Base-by-base conservation (phyloP, 2,329 filamentous ascomycete species). In the Pyrenochaeta sp. region DNA sequence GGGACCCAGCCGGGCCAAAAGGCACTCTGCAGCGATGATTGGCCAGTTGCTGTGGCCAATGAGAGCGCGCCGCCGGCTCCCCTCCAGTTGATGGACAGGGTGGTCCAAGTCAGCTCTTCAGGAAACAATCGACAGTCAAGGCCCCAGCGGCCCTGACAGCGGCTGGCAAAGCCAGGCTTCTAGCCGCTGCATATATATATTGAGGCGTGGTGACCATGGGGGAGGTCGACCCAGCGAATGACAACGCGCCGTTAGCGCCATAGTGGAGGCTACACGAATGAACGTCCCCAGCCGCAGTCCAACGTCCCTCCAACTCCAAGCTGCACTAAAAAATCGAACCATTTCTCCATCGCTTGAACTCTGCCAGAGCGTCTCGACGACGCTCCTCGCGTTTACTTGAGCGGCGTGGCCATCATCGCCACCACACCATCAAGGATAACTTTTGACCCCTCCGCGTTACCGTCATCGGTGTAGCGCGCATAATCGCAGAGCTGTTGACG, bases 401-500 rank as follows among this genome's bases (percentile, higher is more conserved):
- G 47, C 58, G 34, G 41, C 41, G 51, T 43, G 30, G 48, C 8
- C 37, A 45, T 45, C 46, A 23, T 54, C 42, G 53, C 61, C 51
- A 59, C 58, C 31, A 42, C 29, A 22, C 24, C 26, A 35, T 24
- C 36, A 45, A 46, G 26, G 41, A 45, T 21, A 35, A 28, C 35
- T 32, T 32, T 35, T 13, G 37, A 35, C 22, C 43, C 22, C 24
- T 44, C 26, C 34, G 38, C 40, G 28, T 30, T 44, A 28, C 32
- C 31, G 36, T 27, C 36, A 39, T 35, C 21, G 23, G 30, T 46
- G 31, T 43, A 34, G 35, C 15, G 58, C 41, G 60, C 56, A 58
- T 44, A 34, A 45, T 44, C 48, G 46, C 48, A 58, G 58, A 56
- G 56, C 44, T 29, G 55, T 57, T 32, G 52, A 44, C 51, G 55